A percentile compares a stretch with the other conserved stretches of the same genome.
phyloP scores from a whole-genome alignment of 176 grass and related monocot species.

The Rhynchospora tenuis region DNA sequence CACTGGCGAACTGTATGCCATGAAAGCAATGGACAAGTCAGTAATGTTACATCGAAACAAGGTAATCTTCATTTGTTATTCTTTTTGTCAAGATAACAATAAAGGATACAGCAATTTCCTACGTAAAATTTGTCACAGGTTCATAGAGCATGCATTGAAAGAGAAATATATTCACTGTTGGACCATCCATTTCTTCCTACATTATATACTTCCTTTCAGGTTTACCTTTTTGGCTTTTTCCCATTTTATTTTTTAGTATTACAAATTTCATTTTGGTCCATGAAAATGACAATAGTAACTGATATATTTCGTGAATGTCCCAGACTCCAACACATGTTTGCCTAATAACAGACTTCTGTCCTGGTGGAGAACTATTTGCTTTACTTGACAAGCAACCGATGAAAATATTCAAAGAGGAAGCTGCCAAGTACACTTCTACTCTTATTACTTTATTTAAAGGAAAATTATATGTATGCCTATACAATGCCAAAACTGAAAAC shows the following conservation, averaged over 20 bases:
- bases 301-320: neutral
- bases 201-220: slow-evolving; percentile 97
- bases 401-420: slow-evolving; percentile 87
- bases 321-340: slow-evolving; percentile 98
- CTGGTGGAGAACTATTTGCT: slow-evolving; percentile 93
- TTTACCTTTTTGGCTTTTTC: slow-evolving; percentile 31
- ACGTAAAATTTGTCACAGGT: slow-evolving; percentile 46
- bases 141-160: slow-evolving; percentile 89
- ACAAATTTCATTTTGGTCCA: slow-evolving; percentile 6
- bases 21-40: slow-evolving; percentile 99
- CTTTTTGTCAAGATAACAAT: neutral
- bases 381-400: slow-evolving; percentile 83
- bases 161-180: slow-evolving; percentile 91
- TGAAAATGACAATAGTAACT: slow-evolving; percentile 9
- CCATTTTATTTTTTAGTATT: neutral
- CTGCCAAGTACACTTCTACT: slow-evolving; percentile 59
- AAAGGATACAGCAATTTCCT: neutral
- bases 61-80: slow-evolving; percentile 38
- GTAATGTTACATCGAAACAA: slow-evolving; percentile 97
- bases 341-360: slow-evolving; percentile 97
- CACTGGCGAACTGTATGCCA: slow-evolving; percentile 88
- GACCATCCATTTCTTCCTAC: slow-evolving; percentile 99
- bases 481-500: neutral
- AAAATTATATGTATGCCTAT: neutral
- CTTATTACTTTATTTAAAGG: neutral